A percentile compares a stretch with the other conserved stretches of the same genome.
These are phyloP conservation scores for Oenanthe sinensis DNA, from an alignment of 129 eudicot species.

Conservation along the genomic window DNA sequence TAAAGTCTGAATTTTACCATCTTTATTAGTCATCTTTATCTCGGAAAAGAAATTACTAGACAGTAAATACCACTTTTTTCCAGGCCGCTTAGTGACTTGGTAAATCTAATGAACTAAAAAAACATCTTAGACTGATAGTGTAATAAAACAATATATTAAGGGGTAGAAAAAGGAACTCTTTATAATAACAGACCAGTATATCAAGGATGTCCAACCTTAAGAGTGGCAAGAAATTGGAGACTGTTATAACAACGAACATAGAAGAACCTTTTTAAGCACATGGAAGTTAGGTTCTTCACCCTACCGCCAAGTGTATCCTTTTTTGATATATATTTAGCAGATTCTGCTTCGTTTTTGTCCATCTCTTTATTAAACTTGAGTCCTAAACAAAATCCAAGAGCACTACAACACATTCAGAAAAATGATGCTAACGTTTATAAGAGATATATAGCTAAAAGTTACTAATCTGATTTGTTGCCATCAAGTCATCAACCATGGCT, in stretches of 20 bases:
- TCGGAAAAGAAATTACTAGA: not conserved
- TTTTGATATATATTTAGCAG: constrained; percentile 9
- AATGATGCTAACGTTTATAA: not conserved
- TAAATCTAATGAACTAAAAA: not conserved
- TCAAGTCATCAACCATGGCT: not conserved
- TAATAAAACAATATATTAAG: not conserved
- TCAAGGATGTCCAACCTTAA: constrained; percentile 44
- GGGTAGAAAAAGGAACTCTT: not conserved
- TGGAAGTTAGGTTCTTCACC: constrained; percentile 40
- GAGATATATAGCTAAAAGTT: not conserved
- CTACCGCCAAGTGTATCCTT: constrained; percentile 17
- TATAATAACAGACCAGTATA: not conserved
- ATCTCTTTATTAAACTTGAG: not conserved
- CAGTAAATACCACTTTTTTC: not conserved
- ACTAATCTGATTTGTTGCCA: not conserved
- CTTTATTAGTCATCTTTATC: not conserved
- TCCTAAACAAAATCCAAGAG: constrained; percentile 3
- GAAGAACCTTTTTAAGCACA: constrained; percentile 61
- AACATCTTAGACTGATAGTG: not conserved
- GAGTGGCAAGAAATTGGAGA: constrained; percentile 70
- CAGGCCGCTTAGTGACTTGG: not conserved
- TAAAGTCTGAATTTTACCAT: not conserved
- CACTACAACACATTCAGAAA: not conserved
- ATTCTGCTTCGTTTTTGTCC: constrained; percentile 11
- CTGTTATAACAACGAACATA: constrained; percentile 75